Conservation (phyloP, 495 filamentous ascomycete species). For the Ramalina peruviana region DNA sequence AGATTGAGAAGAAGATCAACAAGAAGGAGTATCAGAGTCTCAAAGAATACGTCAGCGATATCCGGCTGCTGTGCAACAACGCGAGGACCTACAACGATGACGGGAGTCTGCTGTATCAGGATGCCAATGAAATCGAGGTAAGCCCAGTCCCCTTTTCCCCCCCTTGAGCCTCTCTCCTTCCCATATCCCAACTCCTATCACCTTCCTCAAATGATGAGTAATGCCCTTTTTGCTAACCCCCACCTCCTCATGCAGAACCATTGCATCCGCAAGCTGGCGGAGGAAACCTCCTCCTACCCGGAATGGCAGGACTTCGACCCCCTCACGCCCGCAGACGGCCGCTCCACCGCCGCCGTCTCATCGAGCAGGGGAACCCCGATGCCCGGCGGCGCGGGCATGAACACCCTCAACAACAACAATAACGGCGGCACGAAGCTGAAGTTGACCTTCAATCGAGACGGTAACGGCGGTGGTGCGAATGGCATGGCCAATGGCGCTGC, state of each 20-base stretch:
- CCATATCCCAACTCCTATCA: not conserved
- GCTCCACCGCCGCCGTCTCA: constrained; percentile 50
- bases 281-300: constrained; percentile 55
- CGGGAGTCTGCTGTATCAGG: constrained; percentile 73
- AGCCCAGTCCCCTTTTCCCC: constrained; percentile 17
- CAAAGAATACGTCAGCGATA: constrained; percentile 65
- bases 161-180: not conserved
- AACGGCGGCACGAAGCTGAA: constrained; percentile 44
- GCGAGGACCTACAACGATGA: constrained; percentile 94
- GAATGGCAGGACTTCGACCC: constrained; percentile 61
- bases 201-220: no score
- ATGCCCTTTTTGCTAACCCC: not conserved
- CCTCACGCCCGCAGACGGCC: constrained; percentile 38
- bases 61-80: constrained; percentile 74
- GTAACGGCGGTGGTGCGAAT: constrained; percentile 29
- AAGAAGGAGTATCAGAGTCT: constrained; percentile 77
- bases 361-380: constrained; percentile 55
- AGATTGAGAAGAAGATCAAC: constrained; percentile 87
- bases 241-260: constrained; percentile 34
- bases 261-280: constrained; percentile 51
- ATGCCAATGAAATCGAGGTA: constrained; percentile 90
- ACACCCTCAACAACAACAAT: constrained; percentile 19
- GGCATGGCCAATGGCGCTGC: constrained; percentile 9
- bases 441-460: constrained; percentile 39
- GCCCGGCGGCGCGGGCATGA: constrained; percentile 17